phyloP scores from a whole-genome alignment of 2,329 filamentous ascomycete species.

The Cladosporium phlei region DNA sequence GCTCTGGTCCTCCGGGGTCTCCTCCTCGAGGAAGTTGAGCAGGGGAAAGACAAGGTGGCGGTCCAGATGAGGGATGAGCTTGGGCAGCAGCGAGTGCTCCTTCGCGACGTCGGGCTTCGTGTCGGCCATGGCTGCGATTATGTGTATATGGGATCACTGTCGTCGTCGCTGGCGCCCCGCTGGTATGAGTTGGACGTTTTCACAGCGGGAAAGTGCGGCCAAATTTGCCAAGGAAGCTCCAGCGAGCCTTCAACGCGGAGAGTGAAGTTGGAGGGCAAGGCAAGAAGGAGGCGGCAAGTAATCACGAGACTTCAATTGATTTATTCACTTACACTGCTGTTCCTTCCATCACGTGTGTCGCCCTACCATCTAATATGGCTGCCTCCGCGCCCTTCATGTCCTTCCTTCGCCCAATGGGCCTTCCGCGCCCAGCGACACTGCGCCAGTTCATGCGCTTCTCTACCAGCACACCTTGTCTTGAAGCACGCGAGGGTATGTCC shows the following conservation, averaged over 20 bases:
- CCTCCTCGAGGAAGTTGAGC: constrained; percentile 81
- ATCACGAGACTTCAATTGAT: no score
- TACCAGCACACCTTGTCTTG: constrained; percentile 24
- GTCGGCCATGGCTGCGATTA: constrained; percentile 36
- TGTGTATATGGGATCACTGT: constrained; percentile 6
- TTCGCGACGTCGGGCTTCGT: constrained; percentile 48
- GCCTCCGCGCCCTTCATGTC: constrained; percentile 32
- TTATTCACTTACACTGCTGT: no score
- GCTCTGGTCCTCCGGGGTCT: constrained; percentile 74
- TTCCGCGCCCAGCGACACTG: constrained; percentile 34
- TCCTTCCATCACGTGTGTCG: constrained; percentile 35
- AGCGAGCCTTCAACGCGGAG: constrained; percentile 5
- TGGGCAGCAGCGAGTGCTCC: constrained; percentile 77
- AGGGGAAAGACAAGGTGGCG: constrained; percentile 94
- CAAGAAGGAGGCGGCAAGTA: no score
- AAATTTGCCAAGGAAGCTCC: constrained; percentile 1
- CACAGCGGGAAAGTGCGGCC: constrained; percentile 7
- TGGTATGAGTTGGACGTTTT: constrained; percentile 10
- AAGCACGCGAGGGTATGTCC: constrained; percentile 26
- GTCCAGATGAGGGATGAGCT: constrained; percentile 87
- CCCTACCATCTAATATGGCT: constrained; percentile 14
- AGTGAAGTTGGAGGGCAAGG: background rate
- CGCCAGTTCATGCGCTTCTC: constrained; percentile 41
- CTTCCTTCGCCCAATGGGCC: constrained; percentile 38
- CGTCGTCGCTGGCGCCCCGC: constrained; percentile 12